A percentile compares a stretch with the other conserved stretches of the same genome.
These are phyloP conservation scores for Cystobasidium slooffiae DNA, from an alignment of 1,284 basidiomycete genomes.

Conservation along the genomic window DNA sequence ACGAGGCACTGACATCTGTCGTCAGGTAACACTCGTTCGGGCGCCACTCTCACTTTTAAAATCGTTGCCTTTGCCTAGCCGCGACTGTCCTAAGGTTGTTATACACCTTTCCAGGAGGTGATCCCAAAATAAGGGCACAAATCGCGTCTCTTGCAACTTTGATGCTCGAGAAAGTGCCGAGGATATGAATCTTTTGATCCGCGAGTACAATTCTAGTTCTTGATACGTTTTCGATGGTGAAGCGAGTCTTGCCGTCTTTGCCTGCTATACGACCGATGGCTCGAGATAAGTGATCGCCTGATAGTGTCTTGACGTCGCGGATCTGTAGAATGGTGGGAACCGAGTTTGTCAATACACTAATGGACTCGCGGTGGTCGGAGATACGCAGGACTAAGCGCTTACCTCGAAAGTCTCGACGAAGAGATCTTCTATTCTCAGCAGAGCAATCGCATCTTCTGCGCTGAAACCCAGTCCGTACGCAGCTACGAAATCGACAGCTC, in stretches of 20 bases:
- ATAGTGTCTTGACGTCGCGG: conserved; percentile 97
- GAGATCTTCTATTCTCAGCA: conserved; percentile 91
- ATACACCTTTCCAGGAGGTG: conserved; percentile 94
- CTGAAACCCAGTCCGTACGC: conserved; percentile 91
- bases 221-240: conserved; percentile 96
- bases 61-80: conserved; percentile 86
- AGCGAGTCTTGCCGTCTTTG: conserved; percentile 97
- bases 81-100: conserved; percentile 78
- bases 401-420: conserved; percentile 90
- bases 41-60: too few species aligned
- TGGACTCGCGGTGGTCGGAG: neutral
- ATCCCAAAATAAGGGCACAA: conserved; percentile 91
- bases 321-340: conserved; percentile 63
- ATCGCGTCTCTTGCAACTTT: conserved; percentile 95
- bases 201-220: conserved; percentile 95
- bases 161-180: conserved; percentile 95
- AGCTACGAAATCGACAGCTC: conserved; percentile 97
- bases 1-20: too few species aligned
- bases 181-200: conserved; percentile 92
- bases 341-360: neutral
- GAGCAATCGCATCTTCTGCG: conserved; percentile 85
- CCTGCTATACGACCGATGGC: conserved; percentile 98
- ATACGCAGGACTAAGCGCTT: neutral
- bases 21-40: too few species aligned
- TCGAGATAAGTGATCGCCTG: conserved; percentile 93